These are phyloP conservation scores for Capsicum chinense DNA, from an alignment of 257 asterid species.

Conservation along the genomic window DNA sequence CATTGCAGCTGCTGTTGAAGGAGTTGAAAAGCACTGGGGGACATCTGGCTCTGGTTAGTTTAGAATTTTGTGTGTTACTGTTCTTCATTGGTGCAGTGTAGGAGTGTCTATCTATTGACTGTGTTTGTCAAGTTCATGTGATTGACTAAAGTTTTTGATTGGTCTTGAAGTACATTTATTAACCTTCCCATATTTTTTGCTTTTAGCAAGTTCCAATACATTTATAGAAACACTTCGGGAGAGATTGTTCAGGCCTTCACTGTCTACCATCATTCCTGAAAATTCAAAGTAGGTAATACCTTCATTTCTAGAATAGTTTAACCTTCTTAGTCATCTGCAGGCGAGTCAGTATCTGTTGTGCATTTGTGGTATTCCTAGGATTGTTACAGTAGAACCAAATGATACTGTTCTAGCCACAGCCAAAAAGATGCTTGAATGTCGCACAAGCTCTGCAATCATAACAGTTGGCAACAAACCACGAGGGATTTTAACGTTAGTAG, in stretches of 20 bases:
- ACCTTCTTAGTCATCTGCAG: not conserved
- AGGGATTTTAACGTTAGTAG: conserved; percentile 51
- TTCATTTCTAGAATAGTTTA: conserved; percentile 15
- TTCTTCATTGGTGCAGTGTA: conserved; percentile 10
- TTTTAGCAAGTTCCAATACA: conserved; percentile 29
- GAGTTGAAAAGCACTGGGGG: conserved; percentile 36
- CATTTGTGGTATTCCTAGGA: conserved; percentile 28
- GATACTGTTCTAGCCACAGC: conserved; percentile 71
- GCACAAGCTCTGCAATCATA: conserved; percentile 63
- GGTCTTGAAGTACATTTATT: not conserved
- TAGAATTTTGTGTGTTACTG: conserved; percentile 22
- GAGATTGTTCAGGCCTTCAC: conserved; percentile 33
- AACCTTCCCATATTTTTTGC: conserved; percentile 6
- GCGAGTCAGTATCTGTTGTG: not conserved
- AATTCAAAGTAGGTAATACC: conserved; percentile 33
- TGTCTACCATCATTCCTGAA: conserved; percentile 31
- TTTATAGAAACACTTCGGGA: conserved; percentile 35
- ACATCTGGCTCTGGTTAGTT: conserved; percentile 33
- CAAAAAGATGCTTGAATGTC: conserved; percentile 62
- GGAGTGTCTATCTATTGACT: not conserved
- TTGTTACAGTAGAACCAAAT: conserved; percentile 62
- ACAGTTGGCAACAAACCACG: conserved; percentile 70
- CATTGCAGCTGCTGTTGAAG: conserved; percentile 37
- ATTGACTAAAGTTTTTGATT: conserved; percentile 4
- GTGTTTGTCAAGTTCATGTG: conserved; percentile 18